Evolutionary conservation across 495 filamentous ascomycete species (phyloP), one percentile per base, ranked within the genome.

Genomic region (Podospora pseudopauciseta): DNA sequence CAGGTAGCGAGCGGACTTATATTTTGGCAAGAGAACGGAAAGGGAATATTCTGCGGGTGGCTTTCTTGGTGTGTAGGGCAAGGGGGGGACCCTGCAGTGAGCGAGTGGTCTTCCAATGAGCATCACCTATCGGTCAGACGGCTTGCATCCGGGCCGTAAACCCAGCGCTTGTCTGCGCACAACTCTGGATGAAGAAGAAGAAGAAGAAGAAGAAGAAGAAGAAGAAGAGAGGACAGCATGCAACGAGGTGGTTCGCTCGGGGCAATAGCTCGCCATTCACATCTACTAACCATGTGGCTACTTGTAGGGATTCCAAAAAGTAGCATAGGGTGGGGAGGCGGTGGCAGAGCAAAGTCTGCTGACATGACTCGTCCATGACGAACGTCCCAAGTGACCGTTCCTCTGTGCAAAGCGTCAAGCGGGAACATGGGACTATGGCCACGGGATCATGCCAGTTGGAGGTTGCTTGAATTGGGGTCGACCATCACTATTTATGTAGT

Each of bases 331-430:
- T 4, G 30, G 56, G 6, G 11, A 20, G 56, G 59, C 59, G 59
- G 59, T 61, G 59, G 59, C 23, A 26, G 13, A 23, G 39, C 39
- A 44, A 54, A 53, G 58, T 69, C 67, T 60, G 58, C 62, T 69
- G 67, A 69, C 67, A 65, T 63, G 67, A 65, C 67, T 65, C 58
- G 67, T 27, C 26, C 55, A 27, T 53, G 60, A 65, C 53, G 7
- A 13, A 58, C 39, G 56, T 69, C 63, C 55, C 63, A 64, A 65
- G 28, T 68, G 39, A 49, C 39, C 39, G 39, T 49, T 49, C 39
- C 39, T 49, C 39, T 3, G 7, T 49, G 39, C 39, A 49, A 49
- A 16, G 39, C 2, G 39, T 16, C 6, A 49, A 49, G 39, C 39
- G 18, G 39, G 9, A 49, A 13, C 39, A 49, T 49, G 39, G 39